These are phyloP conservation scores for Hyphopichia fennica DNA, from an alignment of 1,139 yeast genomes.

Conservation along the genomic window DNA sequence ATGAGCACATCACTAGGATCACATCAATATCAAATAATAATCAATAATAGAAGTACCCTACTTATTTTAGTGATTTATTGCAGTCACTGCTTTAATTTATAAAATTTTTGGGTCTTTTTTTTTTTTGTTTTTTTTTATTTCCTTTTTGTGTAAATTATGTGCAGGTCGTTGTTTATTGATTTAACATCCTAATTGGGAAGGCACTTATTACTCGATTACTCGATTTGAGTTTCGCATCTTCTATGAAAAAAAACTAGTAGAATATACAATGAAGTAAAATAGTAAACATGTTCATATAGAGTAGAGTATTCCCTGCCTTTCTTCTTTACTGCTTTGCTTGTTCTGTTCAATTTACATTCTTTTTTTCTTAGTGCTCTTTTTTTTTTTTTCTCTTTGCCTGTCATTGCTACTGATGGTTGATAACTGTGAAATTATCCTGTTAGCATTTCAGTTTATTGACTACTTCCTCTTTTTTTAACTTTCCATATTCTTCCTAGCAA, in stretches of 20 bases:
- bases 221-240: slow-evolving; percentile 1
- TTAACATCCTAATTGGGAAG: not conserved
- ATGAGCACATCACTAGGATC: too few species aligned
- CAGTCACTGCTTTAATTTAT: too few species aligned
- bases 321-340: not conserved
- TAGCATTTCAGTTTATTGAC: not conserved
- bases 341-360: not conserved
- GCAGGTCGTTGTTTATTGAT: not conserved
- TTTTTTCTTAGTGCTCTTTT: not conserved
- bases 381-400: not conserved
- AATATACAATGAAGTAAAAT: not conserved
- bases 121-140: too few species aligned
- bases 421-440: not conserved
- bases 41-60: too few species aligned
- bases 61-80: too few species aligned
- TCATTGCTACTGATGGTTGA: not conserved
- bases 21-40: too few species aligned
- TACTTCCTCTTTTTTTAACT: not conserved
- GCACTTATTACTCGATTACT: not conserved
- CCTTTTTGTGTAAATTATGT: too few species aligned
- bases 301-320: not conserved
- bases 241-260: not conserved
- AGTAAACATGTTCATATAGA: not conserved
- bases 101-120: too few species aligned
- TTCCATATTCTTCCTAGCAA: too few species aligned